phyloP scores from a whole-genome alignment of 176 grass and related monocot species.

The Oryza meridionalis region DNA sequence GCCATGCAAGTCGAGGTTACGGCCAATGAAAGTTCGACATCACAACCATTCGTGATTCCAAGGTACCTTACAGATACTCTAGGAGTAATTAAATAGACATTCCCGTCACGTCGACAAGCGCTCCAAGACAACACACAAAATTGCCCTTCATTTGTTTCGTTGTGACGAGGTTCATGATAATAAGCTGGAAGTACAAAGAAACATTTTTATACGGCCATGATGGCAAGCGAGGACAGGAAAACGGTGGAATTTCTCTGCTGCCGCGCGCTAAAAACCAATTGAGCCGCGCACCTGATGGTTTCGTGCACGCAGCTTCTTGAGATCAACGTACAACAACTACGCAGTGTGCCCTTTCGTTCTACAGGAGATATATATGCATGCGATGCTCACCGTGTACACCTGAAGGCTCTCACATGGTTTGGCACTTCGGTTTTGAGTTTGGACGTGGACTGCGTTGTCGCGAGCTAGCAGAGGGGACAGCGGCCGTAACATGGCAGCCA shows the following conservation, averaged over 20 bases:
- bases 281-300: slow-evolving; percentile 1
- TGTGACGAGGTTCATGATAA: not conserved
- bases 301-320: slow-evolving; percentile 22
- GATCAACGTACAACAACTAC: slow-evolving; percentile 2
- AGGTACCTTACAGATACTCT: no score
- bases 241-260: not conserved
- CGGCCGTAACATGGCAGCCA: not conserved
- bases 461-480: not conserved
- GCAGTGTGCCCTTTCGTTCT: not conserved
- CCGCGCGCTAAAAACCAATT: not conserved
- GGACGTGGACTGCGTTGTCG: not conserved
- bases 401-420: no score
- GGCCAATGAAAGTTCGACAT: not conserved
- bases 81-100: not conserved
- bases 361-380: not conserved
- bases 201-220: no score
- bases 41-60: not conserved
- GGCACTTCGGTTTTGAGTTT: not conserved
- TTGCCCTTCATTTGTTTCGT: not conserved
- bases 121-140: not conserved
- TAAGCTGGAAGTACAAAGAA: not conserved
- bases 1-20: not conserved
- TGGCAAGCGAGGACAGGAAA: not conserved
- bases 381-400: not conserved
- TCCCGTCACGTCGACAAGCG: not conserved